Conservation (phyloP, 805 yeast genomes). For the Blastobotrys muscicola region DNA sequence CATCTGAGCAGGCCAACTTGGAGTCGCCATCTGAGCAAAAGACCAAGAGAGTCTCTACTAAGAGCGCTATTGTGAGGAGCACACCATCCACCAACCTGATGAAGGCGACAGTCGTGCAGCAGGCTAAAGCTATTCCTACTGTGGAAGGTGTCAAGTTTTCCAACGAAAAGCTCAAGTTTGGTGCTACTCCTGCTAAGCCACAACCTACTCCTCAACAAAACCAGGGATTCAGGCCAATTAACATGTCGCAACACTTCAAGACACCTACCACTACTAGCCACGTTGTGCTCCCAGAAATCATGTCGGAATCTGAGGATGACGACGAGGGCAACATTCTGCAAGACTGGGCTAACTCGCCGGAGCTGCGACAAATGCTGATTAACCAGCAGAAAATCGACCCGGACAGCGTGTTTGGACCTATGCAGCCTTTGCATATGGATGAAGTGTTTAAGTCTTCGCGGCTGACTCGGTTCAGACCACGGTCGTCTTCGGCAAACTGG, state of each 20-base stretch:
- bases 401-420: constrained; percentile 60
- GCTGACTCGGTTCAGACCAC: constrained; percentile 42
- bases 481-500: constrained; percentile 47
- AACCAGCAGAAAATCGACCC: constrained; percentile 52
- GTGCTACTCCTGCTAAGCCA: constrained; percentile 4
- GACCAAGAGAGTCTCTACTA: not conserved
- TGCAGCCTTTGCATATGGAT: constrained; percentile 58
- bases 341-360: constrained; percentile 58
- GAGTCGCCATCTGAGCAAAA: constrained; percentile 1
- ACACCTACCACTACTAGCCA: not conserved
- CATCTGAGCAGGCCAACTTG: constrained; percentile 3
- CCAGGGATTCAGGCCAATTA: not conserved
- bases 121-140: constrained; percentile 24
- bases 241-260: constrained; percentile 1
- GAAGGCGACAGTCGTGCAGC: constrained; percentile 29
- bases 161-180: constrained; percentile 25
- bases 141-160: constrained; percentile 29
- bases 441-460: constrained; percentile 46
- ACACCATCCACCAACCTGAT: constrained; percentile 20
- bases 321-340: constrained; percentile 39
- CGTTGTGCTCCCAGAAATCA: constrained; percentile 23
- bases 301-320: constrained; percentile 42
- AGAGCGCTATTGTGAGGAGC: too few relatives aligned
- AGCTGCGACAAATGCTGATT: constrained; percentile 36
- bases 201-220: not conserved